phyloP scores from a whole-genome alignment of 139 green algal genomes.

The Desmodesmus armatus region DNA sequence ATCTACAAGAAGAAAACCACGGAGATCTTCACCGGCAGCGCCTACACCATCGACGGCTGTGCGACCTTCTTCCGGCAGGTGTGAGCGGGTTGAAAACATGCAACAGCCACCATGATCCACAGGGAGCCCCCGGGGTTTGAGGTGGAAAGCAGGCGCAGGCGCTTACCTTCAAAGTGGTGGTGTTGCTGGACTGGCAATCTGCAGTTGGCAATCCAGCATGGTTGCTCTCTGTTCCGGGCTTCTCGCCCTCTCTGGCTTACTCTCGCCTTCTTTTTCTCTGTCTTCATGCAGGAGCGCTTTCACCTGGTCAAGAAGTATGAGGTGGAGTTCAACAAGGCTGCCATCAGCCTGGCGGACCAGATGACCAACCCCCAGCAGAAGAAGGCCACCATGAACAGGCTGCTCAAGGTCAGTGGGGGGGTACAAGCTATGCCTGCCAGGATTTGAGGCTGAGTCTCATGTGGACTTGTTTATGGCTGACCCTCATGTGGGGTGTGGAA shows the following conservation, averaged over 20 bases:
- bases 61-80: constrained; percentile 94
- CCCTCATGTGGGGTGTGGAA: too few species aligned
- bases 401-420: constrained; percentile 89
- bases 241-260: too few species aligned
- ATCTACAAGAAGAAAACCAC: constrained; percentile 99
- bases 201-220: too few species aligned
- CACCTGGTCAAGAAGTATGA: constrained; percentile 99
- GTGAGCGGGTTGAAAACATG: neutral
- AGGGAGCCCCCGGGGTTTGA: too few species aligned
- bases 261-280: neutral
- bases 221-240: too few species aligned
- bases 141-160: too few species aligned
- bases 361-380: constrained; percentile 88
- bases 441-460: too few species aligned
- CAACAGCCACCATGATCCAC: too few species aligned
- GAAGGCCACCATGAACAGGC: constrained; percentile 92
- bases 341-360: constrained; percentile 88
- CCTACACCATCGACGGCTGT: constrained; percentile 97
- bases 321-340: constrained; percentile 99
- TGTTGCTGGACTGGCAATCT: too few species aligned
- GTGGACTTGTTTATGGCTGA: too few species aligned
- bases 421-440: too few species aligned
- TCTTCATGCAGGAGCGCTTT: constrained; percentile 77
- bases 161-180: too few species aligned
- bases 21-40: constrained; percentile 88